Evolutionary conservation across 1,284 basidiomycete genomes (phyloP).

Genomic region (Apiotrichum akiyoshidainum): DNA sequence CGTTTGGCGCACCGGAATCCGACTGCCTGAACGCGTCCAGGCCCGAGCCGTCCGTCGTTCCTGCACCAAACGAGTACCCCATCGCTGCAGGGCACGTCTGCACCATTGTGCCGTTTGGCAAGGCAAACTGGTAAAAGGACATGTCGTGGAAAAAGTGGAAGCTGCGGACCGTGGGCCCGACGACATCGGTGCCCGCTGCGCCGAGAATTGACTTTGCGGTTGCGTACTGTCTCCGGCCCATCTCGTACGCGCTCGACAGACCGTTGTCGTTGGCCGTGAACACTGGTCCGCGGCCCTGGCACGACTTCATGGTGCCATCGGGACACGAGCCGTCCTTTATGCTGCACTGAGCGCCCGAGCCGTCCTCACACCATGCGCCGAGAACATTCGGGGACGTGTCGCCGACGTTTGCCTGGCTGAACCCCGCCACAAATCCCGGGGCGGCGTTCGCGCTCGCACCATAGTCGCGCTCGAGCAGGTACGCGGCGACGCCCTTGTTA

Average conservation of each 20-base stretch:
- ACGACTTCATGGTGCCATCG: conserved; percentile 11
- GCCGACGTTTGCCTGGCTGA: conserved; percentile 21
- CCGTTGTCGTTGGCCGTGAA: conserved; percentile 9
- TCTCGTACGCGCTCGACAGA: conserved; percentile 10
- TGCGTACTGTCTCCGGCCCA: conserved; percentile 13
- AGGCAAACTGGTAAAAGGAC: conserved; percentile 13
- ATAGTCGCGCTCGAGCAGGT: conserved; percentile 9
- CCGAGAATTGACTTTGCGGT: conserved; percentile 8
- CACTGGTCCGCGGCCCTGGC: conserved; percentile 13
- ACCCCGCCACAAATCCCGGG: conserved; percentile 16
- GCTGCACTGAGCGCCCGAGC: conserved; percentile 9
- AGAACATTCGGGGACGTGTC: conserved; percentile 16
- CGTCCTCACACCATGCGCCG: conserved; percentile 20
- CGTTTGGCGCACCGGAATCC: not conserved
- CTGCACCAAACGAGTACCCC: conserved; percentile 16
- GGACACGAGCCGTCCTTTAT: conserved; percentile 11
- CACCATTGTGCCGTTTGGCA: conserved; percentile 1
- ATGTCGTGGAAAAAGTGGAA: conserved; percentile 21
- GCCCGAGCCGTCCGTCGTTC: conserved; percentile 18
- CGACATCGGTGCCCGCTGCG: conserved; percentile 4
- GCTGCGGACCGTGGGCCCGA: conserved; percentile 9
- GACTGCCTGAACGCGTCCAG: conserved; percentile 12
- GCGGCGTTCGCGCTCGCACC: not conserved
- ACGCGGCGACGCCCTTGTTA: conserved; percentile 20
- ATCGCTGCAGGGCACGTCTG: conserved; percentile 17